phyloP scores from a whole-genome alignment of 352 stramenopile species.

The Globisporangium middletonii region DNA sequence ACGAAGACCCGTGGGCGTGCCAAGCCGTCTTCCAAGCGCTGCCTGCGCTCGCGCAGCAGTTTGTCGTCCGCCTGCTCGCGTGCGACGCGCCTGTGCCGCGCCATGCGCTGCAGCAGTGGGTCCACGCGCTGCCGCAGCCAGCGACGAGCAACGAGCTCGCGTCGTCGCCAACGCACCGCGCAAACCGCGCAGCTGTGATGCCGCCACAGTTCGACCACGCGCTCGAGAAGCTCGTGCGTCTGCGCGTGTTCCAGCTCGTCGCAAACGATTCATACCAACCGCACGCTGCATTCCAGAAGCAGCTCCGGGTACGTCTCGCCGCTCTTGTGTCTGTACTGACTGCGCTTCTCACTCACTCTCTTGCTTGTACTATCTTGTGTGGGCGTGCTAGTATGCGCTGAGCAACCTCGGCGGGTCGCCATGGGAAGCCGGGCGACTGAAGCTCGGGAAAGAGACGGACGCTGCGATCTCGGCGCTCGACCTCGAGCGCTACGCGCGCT shows the following conservation, averaged over 20 bases:
- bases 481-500: slow-evolving; percentile 53
- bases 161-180: slow-evolving; percentile 1
- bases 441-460: slow-evolving; percentile 37
- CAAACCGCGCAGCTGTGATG: slow-evolving; percentile 18
- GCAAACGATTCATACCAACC: slow-evolving; percentile 33
- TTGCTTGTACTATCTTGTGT: background rate
- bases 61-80: slow-evolving; percentile 84
- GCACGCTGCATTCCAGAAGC: slow-evolving; percentile 50
- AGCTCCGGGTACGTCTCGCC: slow-evolving; percentile 38
- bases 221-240: slow-evolving; percentile 45
- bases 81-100: slow-evolving; percentile 42
- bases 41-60: slow-evolving; percentile 82
- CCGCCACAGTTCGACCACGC: slow-evolving; percentile 47
- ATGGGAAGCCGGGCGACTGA: slow-evolving; percentile 52
- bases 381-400: slow-evolving; percentile 29
- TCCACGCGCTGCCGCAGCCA: slow-evolving; percentile 31
- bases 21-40: slow-evolving; percentile 87
- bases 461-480: slow-evolving; percentile 40
- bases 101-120: slow-evolving; percentile 60
- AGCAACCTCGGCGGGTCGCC: slow-evolving; percentile 66
- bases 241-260: slow-evolving; percentile 48
- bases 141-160: slow-evolving; percentile 1
- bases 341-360: slow-evolving; percentile 1
- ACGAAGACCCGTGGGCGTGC: slow-evolving; percentile 84
- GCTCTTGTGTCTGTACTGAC: background rate